A percentile compares a stretch with the other conserved stretches of the same genome.
Evolutionary conservation across 805 yeast genomes (phyloP).

Genomic region (Yarrowia sp.): DNA sequence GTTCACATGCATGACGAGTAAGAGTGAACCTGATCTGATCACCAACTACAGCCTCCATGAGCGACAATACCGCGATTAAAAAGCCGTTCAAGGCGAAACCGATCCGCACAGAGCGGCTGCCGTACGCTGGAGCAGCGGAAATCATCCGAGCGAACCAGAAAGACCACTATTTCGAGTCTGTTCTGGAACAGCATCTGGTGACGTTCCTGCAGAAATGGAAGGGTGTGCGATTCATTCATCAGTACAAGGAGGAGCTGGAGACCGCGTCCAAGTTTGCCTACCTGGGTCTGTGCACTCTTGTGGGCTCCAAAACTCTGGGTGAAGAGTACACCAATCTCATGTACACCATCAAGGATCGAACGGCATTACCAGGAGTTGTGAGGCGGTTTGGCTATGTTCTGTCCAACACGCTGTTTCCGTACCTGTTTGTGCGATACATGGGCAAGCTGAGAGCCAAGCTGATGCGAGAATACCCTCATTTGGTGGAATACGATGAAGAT

Average conservation of each 20-base stretch:
- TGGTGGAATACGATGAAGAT: slow-evolving; percentile 34
- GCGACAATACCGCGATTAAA: slow-evolving; percentile 49
- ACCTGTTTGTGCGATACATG: slow-evolving; percentile 47
- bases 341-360: slow-evolving; percentile 45
- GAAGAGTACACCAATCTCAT: slow-evolving; percentile 85
- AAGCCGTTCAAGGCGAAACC: neutral
- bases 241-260: slow-evolving; percentile 67
- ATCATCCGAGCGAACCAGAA: slow-evolving; percentile 91
- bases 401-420: slow-evolving; percentile 70
- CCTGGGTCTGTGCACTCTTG: slow-evolving; percentile 73
- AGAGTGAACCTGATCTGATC: neutral
- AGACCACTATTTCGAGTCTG: slow-evolving; percentile 73
- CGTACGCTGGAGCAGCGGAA: slow-evolving; percentile 86
- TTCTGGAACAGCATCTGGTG: slow-evolving; percentile 61
- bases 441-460: slow-evolving; percentile 43
- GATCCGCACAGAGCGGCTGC: slow-evolving; percentile 48
- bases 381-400: slow-evolving; percentile 65
- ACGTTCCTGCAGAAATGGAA: slow-evolving; percentile 62
- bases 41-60: neutral
- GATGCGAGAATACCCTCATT: slow-evolving; percentile 38
- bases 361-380: slow-evolving; percentile 44
- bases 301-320: slow-evolving; percentile 84
- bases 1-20: slow-evolving; percentile 17
- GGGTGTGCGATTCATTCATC: slow-evolving; percentile 63
- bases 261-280: slow-evolving; percentile 67